phyloP scores from a whole-genome alignment of 2,329 filamentous ascomycete species.

The Paecilomyces fulvus region DNA sequence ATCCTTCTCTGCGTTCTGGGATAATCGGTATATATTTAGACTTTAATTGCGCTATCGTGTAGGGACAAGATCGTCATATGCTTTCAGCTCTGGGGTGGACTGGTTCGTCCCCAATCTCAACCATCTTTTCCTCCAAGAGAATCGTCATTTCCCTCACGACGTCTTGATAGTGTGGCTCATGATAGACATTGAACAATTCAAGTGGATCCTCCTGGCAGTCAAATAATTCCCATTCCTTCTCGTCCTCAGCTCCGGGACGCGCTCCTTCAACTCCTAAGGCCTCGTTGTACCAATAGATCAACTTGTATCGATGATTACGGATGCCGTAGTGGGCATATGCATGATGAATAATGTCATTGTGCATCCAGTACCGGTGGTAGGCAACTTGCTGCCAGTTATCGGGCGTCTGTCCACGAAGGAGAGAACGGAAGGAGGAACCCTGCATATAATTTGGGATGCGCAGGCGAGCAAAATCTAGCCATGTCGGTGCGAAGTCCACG shows the following conservation, averaged over 20 bases:
- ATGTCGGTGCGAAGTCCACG: slow-evolving; percentile 47
- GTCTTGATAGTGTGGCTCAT: slow-evolving; percentile 28
- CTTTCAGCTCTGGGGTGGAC: background rate
- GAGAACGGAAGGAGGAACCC: slow-evolving; percentile 35
- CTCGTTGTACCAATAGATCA: slow-evolving; percentile 52
- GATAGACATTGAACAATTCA: slow-evolving; percentile 43
- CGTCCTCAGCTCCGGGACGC: slow-evolving; percentile 28
- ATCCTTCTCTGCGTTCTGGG: too few species aligned
- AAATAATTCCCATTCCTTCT: slow-evolving; percentile 48
- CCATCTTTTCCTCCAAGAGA: slow-evolving; percentile 43
- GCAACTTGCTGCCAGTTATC: slow-evolving; percentile 44
- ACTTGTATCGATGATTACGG: slow-evolving; percentile 44
- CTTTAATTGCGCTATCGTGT: too few species aligned
- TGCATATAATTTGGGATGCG: slow-evolving; percentile 44
- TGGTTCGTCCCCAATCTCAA: slow-evolving; percentile 41
- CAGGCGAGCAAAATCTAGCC: slow-evolving; percentile 39
- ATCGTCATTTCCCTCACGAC: slow-evolving; percentile 34
- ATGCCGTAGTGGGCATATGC: slow-evolving; percentile 47
- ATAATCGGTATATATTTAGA: too few species aligned
- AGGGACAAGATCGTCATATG: too few species aligned
- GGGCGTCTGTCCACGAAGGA: slow-evolving; percentile 33
- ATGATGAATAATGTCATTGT: slow-evolving; percentile 43
- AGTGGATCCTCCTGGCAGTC: slow-evolving; percentile 44
- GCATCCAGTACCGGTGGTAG: slow-evolving; percentile 51
- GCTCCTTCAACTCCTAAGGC: slow-evolving; percentile 36